phyloP scores from a whole-genome alignment of 78 protist species.

The Dictyostelium intermedium region DNA sequence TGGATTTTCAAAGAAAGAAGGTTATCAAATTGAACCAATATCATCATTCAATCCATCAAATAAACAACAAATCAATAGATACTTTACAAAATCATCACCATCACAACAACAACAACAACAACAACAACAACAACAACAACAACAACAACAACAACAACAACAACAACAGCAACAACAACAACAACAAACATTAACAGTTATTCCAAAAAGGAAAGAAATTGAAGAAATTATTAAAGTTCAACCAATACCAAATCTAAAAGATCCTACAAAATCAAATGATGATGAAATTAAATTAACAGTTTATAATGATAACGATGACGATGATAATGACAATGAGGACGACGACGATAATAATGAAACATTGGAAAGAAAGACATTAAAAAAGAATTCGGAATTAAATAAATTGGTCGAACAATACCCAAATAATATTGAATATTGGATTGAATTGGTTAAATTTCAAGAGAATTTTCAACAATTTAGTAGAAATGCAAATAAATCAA shows the following conservation, averaged over 20 bases:
- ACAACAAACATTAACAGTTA: background rate
- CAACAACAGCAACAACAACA: too few species aligned
- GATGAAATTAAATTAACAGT: background rate
- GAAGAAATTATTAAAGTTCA: background rate
- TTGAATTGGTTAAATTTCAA: conserved; percentile 49
- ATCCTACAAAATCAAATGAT: background rate
- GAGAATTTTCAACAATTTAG: conserved; percentile 26
- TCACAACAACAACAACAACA: background rate
- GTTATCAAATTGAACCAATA: background rate
- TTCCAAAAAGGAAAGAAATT: background rate
- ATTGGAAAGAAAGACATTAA: background rate
- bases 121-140: background rate
- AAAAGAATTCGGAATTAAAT: conserved; percentile 38
- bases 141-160: too few species aligned
- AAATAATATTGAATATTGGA: conserved; percentile 5
- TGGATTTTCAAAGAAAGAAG: conserved; percentile 29
- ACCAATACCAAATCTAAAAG: background rate
- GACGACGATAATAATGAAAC: background rate
- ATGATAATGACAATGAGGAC: background rate
- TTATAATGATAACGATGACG: background rate
- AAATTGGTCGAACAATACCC: background rate
- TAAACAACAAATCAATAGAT: background rate
- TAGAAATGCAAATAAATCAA: background rate
- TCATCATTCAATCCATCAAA: background rate
- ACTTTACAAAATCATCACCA: background rate